A percentile compares a stretch with the other conserved stretches of the same genome.
Conservation (phyloP, 176 grass and related monocot species). For the Pontederia paniculata region DNA sequence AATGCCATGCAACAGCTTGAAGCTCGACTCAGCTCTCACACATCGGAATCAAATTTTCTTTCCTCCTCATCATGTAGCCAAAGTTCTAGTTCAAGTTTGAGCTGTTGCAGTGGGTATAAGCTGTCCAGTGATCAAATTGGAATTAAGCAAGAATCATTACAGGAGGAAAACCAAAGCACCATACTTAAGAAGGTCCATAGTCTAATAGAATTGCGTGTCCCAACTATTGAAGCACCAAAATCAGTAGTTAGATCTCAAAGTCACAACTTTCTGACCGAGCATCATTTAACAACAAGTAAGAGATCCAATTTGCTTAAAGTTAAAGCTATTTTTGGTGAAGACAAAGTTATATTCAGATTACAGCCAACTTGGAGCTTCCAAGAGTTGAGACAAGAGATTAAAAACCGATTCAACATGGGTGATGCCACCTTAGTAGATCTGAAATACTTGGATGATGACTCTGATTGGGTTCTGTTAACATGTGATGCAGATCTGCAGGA, state of each 20-base stretch:
- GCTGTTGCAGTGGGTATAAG: slow-evolving; percentile 42
- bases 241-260: slow-evolving; percentile 25
- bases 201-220: slow-evolving; percentile 19
- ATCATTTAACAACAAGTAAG: slow-evolving; percentile 24
- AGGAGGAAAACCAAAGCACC: slow-evolving; percentile 46
- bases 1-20: slow-evolving; percentile 23
- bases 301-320: slow-evolving; percentile 63
- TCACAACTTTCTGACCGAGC: slow-evolving; percentile 31
- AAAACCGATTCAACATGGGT: slow-evolving; percentile 43
- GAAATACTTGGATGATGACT: slow-evolving; percentile 96
- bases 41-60: slow-evolving; percentile 59
- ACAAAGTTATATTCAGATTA: slow-evolving; percentile 81
- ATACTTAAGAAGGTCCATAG: slow-evolving; percentile 17
- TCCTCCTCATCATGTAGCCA: slow-evolving; percentile 55
- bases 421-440: slow-evolving; percentile 31
- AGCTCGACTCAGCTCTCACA: slow-evolving; percentile 34
- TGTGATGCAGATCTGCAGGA: slow-evolving; percentile 85
- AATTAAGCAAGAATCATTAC: slow-evolving; percentile 36
- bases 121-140: slow-evolving; percentile 23
- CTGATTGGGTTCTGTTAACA: slow-evolving; percentile 90
- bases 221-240: slow-evolving; percentile 28
- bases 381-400: slow-evolving; percentile 70
- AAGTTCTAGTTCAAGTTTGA: slow-evolving; percentile 59
- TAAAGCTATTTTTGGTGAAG: slow-evolving; percentile 79
- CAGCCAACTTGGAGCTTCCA: slow-evolving; percentile 60